A percentile compares a stretch with the other conserved stretches of the same genome.
Conservation (phyloP, 73 alveolate genomes). For the Paraurostyla sp. region DNA sequence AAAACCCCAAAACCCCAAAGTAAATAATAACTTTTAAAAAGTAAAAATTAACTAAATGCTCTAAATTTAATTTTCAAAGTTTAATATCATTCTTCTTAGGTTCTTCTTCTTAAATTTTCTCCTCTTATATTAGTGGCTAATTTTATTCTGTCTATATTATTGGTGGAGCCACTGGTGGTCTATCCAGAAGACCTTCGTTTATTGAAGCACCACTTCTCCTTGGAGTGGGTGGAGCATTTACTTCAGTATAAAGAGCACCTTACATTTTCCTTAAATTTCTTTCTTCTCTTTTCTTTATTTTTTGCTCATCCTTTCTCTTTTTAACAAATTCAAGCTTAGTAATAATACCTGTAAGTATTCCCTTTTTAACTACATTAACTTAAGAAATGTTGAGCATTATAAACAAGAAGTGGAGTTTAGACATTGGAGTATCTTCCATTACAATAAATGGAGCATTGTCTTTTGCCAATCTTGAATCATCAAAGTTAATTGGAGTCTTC, state of each 20-base stretch:
- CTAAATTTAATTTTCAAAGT: too few relatives aligned
- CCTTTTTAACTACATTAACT: slow-evolving; percentile 79
- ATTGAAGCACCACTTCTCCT: not conserved
- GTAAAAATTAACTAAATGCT: too few relatives aligned
- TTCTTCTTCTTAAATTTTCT: too few relatives aligned
- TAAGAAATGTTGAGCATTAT: slow-evolving; percentile 73
- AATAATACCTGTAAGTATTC: slow-evolving; percentile 85
- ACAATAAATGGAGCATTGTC: slow-evolving; percentile 90
- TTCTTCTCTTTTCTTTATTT: not conserved
- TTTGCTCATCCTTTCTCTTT: slow-evolving; percentile 47
- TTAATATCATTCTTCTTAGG: too few relatives aligned
- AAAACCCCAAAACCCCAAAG: too few relatives aligned
- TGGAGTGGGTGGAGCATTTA: too few relatives aligned
- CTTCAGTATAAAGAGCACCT: not conserved
- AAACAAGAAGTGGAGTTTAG: slow-evolving; percentile 76
- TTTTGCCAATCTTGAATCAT: slow-evolving; percentile 71
- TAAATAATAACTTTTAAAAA: too few relatives aligned
- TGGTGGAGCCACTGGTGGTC: slow-evolving; percentile 23
- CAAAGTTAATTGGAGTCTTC: slow-evolving; percentile 71
- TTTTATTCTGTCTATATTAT: too few relatives aligned
- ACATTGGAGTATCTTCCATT: slow-evolving; percentile 84
- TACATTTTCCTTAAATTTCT: not conserved
- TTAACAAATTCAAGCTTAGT: slow-evolving; percentile 84
- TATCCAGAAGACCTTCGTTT: not conserved
- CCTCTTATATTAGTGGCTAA: too few relatives aligned